Evolutionary conservation across 225 moss, liverwort and hornwort genomes (phyloP).

Genomic region (Pseudoscleropodium purum): DNA sequence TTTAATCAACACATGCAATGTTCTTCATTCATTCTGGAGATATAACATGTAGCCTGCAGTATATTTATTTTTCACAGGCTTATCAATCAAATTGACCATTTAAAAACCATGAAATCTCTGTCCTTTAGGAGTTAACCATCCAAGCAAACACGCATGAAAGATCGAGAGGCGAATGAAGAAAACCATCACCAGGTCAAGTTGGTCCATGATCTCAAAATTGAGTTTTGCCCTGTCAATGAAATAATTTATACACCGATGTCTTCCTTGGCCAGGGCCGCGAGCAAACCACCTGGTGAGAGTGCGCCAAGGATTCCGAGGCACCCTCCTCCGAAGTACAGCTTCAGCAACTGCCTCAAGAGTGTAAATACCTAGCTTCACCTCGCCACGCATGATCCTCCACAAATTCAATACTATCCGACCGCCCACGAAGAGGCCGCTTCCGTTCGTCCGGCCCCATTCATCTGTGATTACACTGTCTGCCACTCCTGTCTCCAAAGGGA

Average conservation of each 20-base stretch:
- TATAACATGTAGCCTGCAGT: neutral
- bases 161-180: neutral
- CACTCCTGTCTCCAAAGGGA: conserved; percentile 49
- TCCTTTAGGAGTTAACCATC: neutral
- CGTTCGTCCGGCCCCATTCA: conserved; percentile 97
- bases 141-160: neutral
- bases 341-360: conserved; percentile 93
- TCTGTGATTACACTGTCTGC: conserved; percentile 79
- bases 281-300: conserved; percentile 77
- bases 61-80: neutral
- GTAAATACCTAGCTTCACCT: conserved; percentile 89
- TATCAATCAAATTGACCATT: neutral
- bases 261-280: conserved; percentile 57
- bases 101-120: neutral
- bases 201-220: conserved; percentile 88
- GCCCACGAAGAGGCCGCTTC: conserved; percentile 85
- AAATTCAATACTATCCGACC: conserved; percentile 82
- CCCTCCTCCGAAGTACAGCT: conserved; percentile 79
- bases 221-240: conserved; percentile 74
- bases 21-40: neutral
- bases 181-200: conserved; percentile 79
- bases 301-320: conserved; percentile 76
- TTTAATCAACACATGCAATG: neutral
- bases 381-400: conserved; percentile 99
- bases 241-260: conserved; percentile 67